Evolutionary conservation across 331 rosid genomes (phyloP).

Genomic region (Rhamnella rubrinervis): DNA sequence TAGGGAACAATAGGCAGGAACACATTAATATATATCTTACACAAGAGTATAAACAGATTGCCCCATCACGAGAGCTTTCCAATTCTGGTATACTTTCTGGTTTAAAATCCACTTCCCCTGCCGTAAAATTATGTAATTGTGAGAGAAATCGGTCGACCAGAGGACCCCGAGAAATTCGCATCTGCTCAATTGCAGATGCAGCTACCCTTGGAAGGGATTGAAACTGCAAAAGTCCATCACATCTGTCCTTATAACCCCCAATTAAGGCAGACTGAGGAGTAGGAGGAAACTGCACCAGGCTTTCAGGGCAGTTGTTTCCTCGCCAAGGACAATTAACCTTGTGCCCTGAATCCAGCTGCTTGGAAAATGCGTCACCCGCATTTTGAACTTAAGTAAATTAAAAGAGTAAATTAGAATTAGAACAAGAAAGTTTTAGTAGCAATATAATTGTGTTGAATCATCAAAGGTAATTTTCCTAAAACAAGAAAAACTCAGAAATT

Average conservation of each 20-base stretch:
- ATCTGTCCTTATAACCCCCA: conserved; percentile 96
- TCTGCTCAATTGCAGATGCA: conserved; percentile 76
- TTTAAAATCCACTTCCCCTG: conserved; percentile 65
- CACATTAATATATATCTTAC: conserved; percentile 45
- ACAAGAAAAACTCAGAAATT: conserved; percentile 2
- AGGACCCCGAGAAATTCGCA: conserved; percentile 65
- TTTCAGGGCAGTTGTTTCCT: conserved; percentile 96
- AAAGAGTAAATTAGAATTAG: conserved; percentile 12
- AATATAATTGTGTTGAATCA: conserved; percentile 10
- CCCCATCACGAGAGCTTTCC: conserved; percentile 79
- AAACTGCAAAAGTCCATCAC: conserved; percentile 94
- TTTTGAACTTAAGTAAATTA: conserved; percentile 61
- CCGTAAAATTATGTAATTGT: conserved; percentile 47
- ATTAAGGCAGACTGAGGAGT: conserved; percentile 84
- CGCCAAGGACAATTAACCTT: conserved; percentile 84
- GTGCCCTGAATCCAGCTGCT: conserved; percentile 86
- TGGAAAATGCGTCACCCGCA: conserved; percentile 74
- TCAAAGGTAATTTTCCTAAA: conserved; percentile 12
- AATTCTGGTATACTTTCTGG: conserved; percentile 64
- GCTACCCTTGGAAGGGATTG: conserved; percentile 77
- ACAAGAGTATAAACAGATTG: conserved; percentile 60
- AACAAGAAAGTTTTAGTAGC: conserved; percentile 4
- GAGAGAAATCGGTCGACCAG: conserved; percentile 76
- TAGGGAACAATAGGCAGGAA: conserved; percentile 14
- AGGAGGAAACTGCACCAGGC: conserved; percentile 98